Percentiles rank a stretch among this genome's conserved stretches.
phyloP scores from a whole-genome alignment of 768 basidiomycete species.

The Suillus americanus region DNA sequence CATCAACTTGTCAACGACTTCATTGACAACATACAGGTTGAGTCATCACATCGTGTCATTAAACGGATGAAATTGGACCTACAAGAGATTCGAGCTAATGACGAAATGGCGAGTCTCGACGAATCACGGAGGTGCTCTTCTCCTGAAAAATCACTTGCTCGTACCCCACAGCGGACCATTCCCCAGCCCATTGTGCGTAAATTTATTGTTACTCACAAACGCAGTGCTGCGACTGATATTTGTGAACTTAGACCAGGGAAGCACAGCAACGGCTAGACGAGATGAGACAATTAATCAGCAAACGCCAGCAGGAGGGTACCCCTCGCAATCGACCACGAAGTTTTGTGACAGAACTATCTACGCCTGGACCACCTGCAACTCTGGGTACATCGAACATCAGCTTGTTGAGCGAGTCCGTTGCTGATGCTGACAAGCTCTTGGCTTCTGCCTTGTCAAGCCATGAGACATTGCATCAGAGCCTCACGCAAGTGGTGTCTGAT shows the following conservation, averaged over 20 bases:
- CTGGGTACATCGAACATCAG: conserved; percentile 13
- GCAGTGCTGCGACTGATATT: conserved; percentile 5
- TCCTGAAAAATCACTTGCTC: conserved; percentile 51
- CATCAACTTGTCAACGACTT: background rate
- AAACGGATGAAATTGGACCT: conserved; percentile 77
- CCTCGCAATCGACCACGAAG: conserved; percentile 49
- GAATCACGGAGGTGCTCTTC: conserved; percentile 50
- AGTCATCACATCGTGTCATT: conserved; percentile 64
- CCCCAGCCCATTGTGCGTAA: conserved; percentile 42
- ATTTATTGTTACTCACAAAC: conserved; percentile 5
- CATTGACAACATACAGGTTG: conserved; percentile 48
- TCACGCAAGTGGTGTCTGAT: conserved; percentile 49
- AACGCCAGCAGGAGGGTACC: conserved; percentile 53
- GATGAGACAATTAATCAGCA: conserved; percentile 73
- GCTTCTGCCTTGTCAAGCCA: conserved; percentile 51
- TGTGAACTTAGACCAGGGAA: conserved; percentile 56
- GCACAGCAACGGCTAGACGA: conserved; percentile 81
- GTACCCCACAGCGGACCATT: conserved; percentile 44
- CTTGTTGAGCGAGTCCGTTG: conserved; percentile 49
- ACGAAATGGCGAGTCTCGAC: conserved; percentile 21
- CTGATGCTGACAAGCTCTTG: conserved; percentile 60
- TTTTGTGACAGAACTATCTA: conserved; percentile 20
- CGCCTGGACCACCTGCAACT: conserved; percentile 19
- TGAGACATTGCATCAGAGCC: conserved; percentile 50
- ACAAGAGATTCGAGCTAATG: conserved; percentile 37